Evolutionary conservation across 1,284 basidiomycete species (phyloP), one percentile per base, ranked within the genome.

Genomic region (Calocybe gambosa): DNA sequence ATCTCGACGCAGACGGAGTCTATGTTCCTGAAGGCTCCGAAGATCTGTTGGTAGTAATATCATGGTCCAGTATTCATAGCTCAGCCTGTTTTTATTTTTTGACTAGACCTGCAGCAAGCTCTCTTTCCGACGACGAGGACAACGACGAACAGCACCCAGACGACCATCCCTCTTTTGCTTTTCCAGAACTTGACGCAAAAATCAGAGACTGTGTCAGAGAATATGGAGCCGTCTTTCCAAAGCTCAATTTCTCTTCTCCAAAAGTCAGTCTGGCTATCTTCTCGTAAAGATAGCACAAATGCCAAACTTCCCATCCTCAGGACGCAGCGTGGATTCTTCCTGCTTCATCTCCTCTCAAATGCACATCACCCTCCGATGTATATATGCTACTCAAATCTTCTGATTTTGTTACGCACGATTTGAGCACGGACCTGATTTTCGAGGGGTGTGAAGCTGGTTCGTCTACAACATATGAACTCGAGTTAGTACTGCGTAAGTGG

Each of bases 301-400:
- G 7, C 13, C 7, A n/a, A 31, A 31, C 29, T 12, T 12, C 29
- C 12, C 29, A 31, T n/a, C 34, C 39, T 20, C 53, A 94, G 89
- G 94, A 98, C 60, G 91, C 93, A 10, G 79, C 87, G 1, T 98
- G 93, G 89, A 82, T 99, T 51, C 73, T 96, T 1, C 87, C 92
- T 1, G 75, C 88, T n/a, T 85, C 85, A 4, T 82, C 87, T 0
- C 91, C 89, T 0, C 69, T 98, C 33, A 87, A 87, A 66, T 97
- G 94, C 64, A 84, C 80, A 5, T 80, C 82, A 1, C 92, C 93
- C 0, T 80, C 86, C 3, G 95, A 99, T 56, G 83, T 98, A 20
- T 98, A 97, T 63, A 74, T 97, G 38, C 69, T 96, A 0, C 76
- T 99, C 53, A 99, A 99, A 65, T 90, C 89, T 1, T 93, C 89